Evolutionary conservation across 768 basidiomycete genomes (phyloP), one percentile per base, ranked within the genome.

Genomic region (Cyclocybe cylindracea): DNA sequence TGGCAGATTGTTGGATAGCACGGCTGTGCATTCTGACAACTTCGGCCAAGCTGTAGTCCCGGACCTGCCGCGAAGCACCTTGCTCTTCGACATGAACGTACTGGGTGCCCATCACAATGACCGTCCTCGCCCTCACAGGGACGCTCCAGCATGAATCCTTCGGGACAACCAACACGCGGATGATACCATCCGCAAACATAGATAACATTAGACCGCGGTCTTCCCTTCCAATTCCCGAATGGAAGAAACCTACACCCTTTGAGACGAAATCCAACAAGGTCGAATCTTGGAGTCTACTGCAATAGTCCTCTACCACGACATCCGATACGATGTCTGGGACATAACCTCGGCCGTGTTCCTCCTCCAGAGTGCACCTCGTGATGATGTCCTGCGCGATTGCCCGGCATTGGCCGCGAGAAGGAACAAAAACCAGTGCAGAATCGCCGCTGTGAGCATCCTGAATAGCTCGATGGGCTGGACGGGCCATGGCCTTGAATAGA

Each of bases 71-170:
- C 53, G 86, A 84, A 7, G 73, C 63, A 10, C 71, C 76, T 48
- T 72, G 75, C 35, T 65, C 68, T 37, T 76, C 72, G 6, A 76
- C 59, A 49, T 82, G 74, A 19, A 86, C 66, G 66, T 91, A 96
- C 66, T 99, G 97, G 3, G 95, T 92, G 13, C 93, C 90, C 87
- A 98, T 88, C 40, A 93, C 86, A 35, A 98, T 75, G 11, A 98
- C 95, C 5, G 82, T 82, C 6, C 80, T 78, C 1, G 91, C 91
- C 46, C 86, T 82, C 13, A 94, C 82, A 14, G 95, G 94, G n/a
- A 98, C 66, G 29, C 82, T 84, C 94, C 94, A 96, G 64, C 90
- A 92, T 10, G 86, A 77, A 38, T 95, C 92, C 35, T 86, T 82
- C 3, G 95, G 86, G 0, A 84, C 87, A 54, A 98, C 74, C 24